These are phyloP conservation scores for Friedmanniomyces simplex DNA, from an alignment of 495 filamentous ascomycete species.

Conservation along the genomic window DNA sequence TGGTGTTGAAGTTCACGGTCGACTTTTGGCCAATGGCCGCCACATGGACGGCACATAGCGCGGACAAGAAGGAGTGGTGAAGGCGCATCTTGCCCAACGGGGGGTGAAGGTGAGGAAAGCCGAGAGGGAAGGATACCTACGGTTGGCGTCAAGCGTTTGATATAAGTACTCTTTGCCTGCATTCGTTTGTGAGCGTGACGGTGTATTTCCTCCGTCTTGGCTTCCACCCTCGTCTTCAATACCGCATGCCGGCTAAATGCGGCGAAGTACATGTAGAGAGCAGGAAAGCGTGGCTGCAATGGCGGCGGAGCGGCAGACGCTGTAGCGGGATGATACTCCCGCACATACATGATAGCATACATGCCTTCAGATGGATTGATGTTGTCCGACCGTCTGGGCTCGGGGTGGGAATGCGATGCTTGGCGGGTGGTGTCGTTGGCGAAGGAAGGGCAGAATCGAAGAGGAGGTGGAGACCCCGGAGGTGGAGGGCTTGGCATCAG, in stretches of 20 bases:
- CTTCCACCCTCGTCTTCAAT: neutral
- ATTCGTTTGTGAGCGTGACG: neutral
- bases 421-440: no score
- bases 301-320: no score
- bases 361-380: no score
- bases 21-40: constrained; percentile 46
- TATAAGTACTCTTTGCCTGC: neutral
- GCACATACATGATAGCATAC: no score
- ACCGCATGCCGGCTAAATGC: neutral
- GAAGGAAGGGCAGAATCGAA: no score
- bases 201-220: neutral
- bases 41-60: constrained; percentile 11
- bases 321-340: no score
- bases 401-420: no score
- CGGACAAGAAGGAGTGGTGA: neutral
- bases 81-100: neutral
- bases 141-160: neutral
- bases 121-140: neutral
- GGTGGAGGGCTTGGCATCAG: no score
- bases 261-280: no score
- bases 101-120: neutral
- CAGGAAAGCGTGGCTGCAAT: no score
- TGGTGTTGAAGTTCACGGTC: constrained; percentile 41
- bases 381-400: no score
- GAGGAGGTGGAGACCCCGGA: no score